Conservation (phyloP, 768 basidiomycete species). For the Kwoniella sp. region DNA sequence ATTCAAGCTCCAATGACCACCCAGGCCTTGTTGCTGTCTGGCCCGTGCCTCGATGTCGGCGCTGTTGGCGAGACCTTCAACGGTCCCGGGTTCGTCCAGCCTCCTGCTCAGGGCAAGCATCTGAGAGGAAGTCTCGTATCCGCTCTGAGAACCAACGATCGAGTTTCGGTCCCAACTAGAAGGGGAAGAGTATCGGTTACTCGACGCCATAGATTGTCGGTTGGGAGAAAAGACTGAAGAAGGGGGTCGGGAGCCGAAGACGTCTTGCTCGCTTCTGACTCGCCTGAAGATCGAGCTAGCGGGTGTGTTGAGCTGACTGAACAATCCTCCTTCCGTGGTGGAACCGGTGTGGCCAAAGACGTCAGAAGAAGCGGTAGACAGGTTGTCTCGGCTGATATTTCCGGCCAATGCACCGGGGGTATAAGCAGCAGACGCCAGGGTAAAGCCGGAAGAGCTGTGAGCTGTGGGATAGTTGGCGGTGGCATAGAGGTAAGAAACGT, state of each 20-base stretch:
- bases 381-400: not conserved
- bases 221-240: conserved; percentile 12
- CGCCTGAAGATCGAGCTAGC: conserved; percentile 10
- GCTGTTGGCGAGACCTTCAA: conserved; percentile 25
- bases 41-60: conserved; percentile 23
- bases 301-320: conserved; percentile 14
- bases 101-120: conserved; percentile 28
- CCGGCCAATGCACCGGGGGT: conserved; percentile 3
- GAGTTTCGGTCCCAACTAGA: conserved; percentile 1
- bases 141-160: not conserved
- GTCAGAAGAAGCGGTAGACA: conserved; percentile 16
- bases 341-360: conserved; percentile 12
- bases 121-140: conserved; percentile 2
- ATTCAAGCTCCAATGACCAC: conserved; percentile 26
- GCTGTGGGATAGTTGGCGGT: not conserved
- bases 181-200: conserved; percentile 5
- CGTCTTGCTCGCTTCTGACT: conserved; percentile 11
- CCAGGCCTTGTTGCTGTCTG: conserved; percentile 27
- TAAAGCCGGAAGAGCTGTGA: conserved; percentile 8
- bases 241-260: conserved; percentile 13
- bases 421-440: conserved; percentile 26
- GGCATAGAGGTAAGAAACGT: conserved; percentile 14
- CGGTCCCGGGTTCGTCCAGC: conserved; percentile 28
- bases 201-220: not conserved
- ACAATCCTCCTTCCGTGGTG: not conserved